Evolutionary conservation across 176 grass and related monocot species (phyloP), one percentile per base, ranked within the genome.

Genomic region (Phragmites australis): DNA sequence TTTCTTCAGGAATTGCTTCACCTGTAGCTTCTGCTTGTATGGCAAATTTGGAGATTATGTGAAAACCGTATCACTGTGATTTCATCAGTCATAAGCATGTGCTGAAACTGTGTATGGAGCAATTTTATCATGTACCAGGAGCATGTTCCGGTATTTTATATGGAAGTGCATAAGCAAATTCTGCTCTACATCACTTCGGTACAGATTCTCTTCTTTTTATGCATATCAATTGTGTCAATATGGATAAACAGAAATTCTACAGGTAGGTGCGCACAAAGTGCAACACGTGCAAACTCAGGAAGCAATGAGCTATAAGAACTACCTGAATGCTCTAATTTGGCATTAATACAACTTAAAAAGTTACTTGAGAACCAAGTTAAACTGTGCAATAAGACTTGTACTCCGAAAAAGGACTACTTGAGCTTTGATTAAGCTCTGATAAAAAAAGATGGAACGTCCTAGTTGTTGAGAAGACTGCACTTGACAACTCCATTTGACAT

Each of bases 311-410:
- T 83, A 60, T 37, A 74, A 21, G 3, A 62, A 70, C 3, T 75
- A n/a, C 51, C 62, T 69, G 70, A 68, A 45, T 53, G 32, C 58
- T 60, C 70, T 85, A 62, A 75, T 67, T 65, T 74, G 81, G 52
- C 63, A 80, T 75, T n/a, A 9, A 55, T 48, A 75, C 27, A 70
- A 65, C 45, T 61, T 18, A 75, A 68, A 68, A 52, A 80, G 17
- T 84, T 16, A 68, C 25, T 46, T 23, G 18, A 19, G 82, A 77
- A 81, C 55, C 16, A 77, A 42, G 19, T 67, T 65, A 72, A 70
- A 65, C 82, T 85, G 56, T 85, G 72, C 29, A 77, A 62, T 65
- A 82, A 46, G 7, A 62, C 68, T 81, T 77, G 55, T 81, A 70
- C 37, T 39, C 17, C 21, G 39, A 70, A 68, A 83, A 76, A 14